These are phyloP conservation scores for Millerozyma acaciae DNA, from an alignment of 805 yeast genomes.

Conservation along the genomic window DNA sequence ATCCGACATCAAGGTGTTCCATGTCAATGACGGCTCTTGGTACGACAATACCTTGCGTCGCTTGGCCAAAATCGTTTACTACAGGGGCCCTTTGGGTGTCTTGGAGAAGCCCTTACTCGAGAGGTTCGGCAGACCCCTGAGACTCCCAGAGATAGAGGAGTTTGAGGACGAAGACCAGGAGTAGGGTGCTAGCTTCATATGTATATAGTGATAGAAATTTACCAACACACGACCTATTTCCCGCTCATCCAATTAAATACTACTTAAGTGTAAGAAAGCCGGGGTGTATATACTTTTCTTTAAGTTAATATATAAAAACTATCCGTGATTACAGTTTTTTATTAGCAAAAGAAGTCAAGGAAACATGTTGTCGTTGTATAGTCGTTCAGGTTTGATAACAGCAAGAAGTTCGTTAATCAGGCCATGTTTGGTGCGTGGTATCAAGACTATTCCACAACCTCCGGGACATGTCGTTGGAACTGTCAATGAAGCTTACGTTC, in stretches of 20 bases:
- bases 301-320: conserved; percentile 1
- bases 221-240: background rate
- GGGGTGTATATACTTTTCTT: conserved; percentile 7
- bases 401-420: conserved; percentile 14
- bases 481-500: conserved; percentile 66
- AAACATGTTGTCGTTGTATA: conserved; percentile 20
- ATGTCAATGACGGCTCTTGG: conserved; percentile 25
- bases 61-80: conserved; percentile 36
- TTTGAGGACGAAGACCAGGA: conserved; percentile 40
- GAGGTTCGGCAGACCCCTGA: conserved; percentile 32
- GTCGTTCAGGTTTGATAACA: conserved; percentile 28
- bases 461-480: conserved; percentile 71
- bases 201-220: background rate
- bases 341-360: background rate
- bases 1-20: conserved; percentile 22
- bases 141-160: conserved; percentile 36
- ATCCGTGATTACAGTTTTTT: background rate
- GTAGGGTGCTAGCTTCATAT: conserved; percentile 6
- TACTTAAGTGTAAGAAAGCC: conserved; percentile 10
- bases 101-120: conserved; percentile 37
- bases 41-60: conserved; percentile 30
- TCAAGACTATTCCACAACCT: conserved; percentile 60
- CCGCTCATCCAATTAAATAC: conserved; percentile 11
- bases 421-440: conserved; percentile 25
- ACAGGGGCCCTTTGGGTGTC: conserved; percentile 40